These are phyloP conservation scores for Fusarium anthophilum DNA, from an alignment of 2,329 filamentous ascomycete species.

Conservation along the genomic window DNA sequence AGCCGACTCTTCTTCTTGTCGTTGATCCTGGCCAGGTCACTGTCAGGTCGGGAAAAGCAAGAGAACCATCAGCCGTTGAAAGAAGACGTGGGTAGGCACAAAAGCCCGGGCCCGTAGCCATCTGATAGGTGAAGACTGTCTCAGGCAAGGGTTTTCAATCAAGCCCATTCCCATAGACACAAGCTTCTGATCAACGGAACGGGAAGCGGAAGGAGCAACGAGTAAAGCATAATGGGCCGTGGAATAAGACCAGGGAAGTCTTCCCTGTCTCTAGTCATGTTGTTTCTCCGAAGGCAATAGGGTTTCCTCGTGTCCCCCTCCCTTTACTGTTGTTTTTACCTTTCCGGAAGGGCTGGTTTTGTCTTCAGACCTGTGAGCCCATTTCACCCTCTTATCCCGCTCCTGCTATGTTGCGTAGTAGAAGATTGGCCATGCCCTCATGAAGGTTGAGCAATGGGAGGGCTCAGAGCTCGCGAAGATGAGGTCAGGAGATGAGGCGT, in stretches of 20 bases:
- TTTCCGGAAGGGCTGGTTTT: conserved; percentile 4
- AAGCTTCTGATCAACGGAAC: conserved; percentile 30
- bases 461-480: conserved; percentile 22
- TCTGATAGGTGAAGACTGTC: conserved; percentile 34
- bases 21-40: conserved; percentile 36
- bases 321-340: not conserved
- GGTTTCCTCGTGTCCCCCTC: conserved; percentile 18
- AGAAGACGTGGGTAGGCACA: conserved; percentile 22
- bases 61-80: conserved; percentile 37
- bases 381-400: conserved; percentile 10
- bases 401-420: not conserved
- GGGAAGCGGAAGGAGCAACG: conserved; percentile 29
- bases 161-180: conserved; percentile 2
- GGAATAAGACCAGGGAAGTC: conserved; percentile 21
- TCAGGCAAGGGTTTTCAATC: conserved; percentile 11
- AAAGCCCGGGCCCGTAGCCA: conserved; percentile 22
- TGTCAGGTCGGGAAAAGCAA: conserved; percentile 36
- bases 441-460: conserved; percentile 28
- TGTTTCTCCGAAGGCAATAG: conserved; percentile 9
- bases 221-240: conserved; percentile 8
- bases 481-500: conserved; percentile 36
- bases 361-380: conserved; percentile 4
- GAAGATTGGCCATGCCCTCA: conserved; percentile 8
- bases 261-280: conserved; percentile 1
- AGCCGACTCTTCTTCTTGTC: conserved; percentile 31